Evolutionary conservation across 306 rosid species (phyloP).

Genomic region (Myrica gale): DNA sequence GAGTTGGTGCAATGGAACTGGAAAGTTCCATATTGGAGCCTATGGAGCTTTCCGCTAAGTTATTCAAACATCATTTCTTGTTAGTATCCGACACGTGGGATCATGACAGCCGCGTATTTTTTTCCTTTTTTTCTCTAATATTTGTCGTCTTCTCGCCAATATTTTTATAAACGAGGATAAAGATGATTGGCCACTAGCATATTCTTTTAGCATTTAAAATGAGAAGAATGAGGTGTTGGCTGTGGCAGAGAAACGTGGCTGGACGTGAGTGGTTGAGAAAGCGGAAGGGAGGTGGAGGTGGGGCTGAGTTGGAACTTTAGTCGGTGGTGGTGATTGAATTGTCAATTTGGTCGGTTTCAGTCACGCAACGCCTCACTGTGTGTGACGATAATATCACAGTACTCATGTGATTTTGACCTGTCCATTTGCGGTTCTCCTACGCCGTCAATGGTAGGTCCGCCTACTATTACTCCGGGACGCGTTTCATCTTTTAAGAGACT

Average conservation of each 20-base stretch:
- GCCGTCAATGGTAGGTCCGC: neutral
- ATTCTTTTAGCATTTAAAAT: too few species aligned
- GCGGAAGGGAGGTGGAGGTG: neutral
- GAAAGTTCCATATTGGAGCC: too few species aligned
- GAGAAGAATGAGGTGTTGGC: neutral
- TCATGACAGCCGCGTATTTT: neutral
- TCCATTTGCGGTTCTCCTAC: too few species aligned
- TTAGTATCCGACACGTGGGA: neutral
- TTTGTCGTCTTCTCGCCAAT: neutral
- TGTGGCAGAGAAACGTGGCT: constrained; percentile 23
- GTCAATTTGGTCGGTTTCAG: constrained; percentile 24
- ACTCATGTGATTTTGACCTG: constrained; percentile 8
- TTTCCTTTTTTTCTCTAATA: neutral
- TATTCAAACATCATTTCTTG: neutral
- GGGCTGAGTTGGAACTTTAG: constrained; percentile 16
- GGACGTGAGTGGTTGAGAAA: constrained; percentile 24
- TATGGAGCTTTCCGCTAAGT: too few species aligned
- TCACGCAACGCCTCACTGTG: constrained; percentile 11
- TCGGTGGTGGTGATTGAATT: constrained; percentile 9
- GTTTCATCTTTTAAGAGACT: neutral
- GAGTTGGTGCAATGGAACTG: too few species aligned
- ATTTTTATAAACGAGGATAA: neutral
- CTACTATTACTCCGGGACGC: neutral
- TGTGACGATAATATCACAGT: neutral
- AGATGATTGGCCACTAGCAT: neutral